Conservation (phyloP, 2,329 filamentous ascomycete species). For the Rhinocladiella mackenziei region DNA sequence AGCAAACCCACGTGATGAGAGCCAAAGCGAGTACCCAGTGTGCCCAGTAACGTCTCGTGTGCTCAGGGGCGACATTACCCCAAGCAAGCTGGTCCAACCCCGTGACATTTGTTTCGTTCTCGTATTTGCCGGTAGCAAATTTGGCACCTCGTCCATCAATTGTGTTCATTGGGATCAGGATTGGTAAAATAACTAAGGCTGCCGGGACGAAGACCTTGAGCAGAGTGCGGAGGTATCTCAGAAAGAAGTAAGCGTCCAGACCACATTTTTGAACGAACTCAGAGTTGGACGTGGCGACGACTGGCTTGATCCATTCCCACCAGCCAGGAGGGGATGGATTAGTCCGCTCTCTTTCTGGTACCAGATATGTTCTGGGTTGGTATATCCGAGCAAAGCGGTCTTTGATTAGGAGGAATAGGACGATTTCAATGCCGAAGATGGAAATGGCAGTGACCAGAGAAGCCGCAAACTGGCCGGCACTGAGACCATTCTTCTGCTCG, state of each 20-base stretch:
- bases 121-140: slow-evolving; percentile 39
- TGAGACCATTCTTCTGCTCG: slow-evolving; percentile 24
- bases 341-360: slow-evolving; percentile 78
- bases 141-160: slow-evolving; percentile 63
- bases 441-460: slow-evolving; percentile 60
- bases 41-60: slow-evolving; percentile 72
- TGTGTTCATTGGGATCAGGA: slow-evolving; percentile 81
- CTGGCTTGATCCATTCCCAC: slow-evolving; percentile 51
- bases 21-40: slow-evolving; percentile 75
- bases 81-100: slow-evolving; percentile 81
- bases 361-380: slow-evolving; percentile 79
- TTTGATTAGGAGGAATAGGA: slow-evolving; percentile 71
- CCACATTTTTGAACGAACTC: slow-evolving; percentile 94
- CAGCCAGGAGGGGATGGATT: slow-evolving; percentile 63
- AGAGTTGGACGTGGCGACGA: slow-evolving; percentile 67
- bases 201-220: slow-evolving; percentile 90
- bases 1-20: slow-evolving; percentile 79
- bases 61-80: slow-evolving; percentile 69
- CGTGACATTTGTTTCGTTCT: slow-evolving; percentile 48
- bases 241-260: slow-evolving; percentile 94
- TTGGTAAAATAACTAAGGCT: slow-evolving; percentile 70
- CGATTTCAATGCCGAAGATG: slow-evolving; percentile 59
- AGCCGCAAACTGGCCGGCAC: slow-evolving; percentile 54
- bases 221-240: slow-evolving; percentile 81
- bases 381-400: slow-evolving; percentile 79